Evolutionary conservation across 331 rosid species (phyloP).

Genomic region (Arachis monticola): DNA sequence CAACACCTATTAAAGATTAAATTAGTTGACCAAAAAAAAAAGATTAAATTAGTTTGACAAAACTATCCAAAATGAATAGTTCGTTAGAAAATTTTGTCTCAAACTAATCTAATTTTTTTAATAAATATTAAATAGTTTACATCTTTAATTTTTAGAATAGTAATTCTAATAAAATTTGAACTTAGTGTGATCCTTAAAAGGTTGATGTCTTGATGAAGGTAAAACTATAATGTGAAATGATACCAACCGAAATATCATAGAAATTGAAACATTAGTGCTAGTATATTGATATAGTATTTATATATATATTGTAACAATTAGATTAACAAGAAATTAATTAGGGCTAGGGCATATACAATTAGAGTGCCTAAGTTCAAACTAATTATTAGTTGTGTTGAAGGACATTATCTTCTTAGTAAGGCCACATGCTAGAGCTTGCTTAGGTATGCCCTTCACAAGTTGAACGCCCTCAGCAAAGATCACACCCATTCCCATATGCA

Average conservation of each 20-base stretch:
- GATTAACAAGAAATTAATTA: neutral
- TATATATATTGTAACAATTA: neutral
- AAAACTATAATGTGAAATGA: neutral
- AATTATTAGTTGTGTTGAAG: neutral
- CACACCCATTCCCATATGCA: slow-evolving; percentile 82
- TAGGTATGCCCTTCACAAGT: slow-evolving; percentile 41
- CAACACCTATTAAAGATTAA: too few relatives aligned
- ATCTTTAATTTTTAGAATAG: too few relatives aligned
- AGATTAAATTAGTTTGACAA: too few relatives aligned
- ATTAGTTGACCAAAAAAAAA: too few relatives aligned
- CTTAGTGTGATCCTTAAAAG: too few relatives aligned
- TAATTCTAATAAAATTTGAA: too few relatives aligned
- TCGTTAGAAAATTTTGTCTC: too few relatives aligned
- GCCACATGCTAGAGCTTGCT: slow-evolving; percentile 38
- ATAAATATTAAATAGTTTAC: too few relatives aligned
- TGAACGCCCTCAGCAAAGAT: slow-evolving; percentile 58
- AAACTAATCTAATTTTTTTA: too few relatives aligned
- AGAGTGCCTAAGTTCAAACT: neutral
- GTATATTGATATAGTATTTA: too few relatives aligned
- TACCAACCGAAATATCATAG: neutral
- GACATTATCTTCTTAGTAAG: neutral
- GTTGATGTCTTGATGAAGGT: too few relatives aligned
- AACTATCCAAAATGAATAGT: too few relatives aligned
- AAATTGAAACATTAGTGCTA: neutral
- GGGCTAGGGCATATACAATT: neutral